Evolutionary conservation across 164 flowering plant species (phyloP).

Genomic region (Sedum album): DNA sequence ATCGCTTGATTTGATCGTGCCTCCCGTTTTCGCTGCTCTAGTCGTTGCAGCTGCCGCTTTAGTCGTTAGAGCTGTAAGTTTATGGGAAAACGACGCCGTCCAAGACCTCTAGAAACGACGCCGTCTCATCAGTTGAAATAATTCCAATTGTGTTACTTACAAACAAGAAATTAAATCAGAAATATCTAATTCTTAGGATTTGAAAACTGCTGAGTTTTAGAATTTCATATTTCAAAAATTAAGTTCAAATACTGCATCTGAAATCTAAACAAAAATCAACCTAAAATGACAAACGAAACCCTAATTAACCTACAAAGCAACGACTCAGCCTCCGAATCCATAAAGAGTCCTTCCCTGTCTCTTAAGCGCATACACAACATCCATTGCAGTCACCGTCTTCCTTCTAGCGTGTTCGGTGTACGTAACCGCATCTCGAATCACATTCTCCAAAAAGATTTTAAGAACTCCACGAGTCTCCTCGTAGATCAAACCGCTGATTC

Average conservation of each 20-base stretch:
- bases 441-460: slow-evolving; percentile 7
- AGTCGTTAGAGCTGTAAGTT: slow-evolving; percentile 42
- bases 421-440: slow-evolving; percentile 6
- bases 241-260: too few relatives aligned
- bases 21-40: slow-evolving; percentile 58
- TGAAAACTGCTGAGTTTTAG: not conserved
- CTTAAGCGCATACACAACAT: slow-evolving; percentile 10
- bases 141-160: too few relatives aligned
- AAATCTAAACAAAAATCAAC: too few relatives aligned
- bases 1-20: slow-evolving; percentile 41
- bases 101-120: not conserved
- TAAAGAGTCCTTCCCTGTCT: slow-evolving; percentile 11
- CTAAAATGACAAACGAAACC: not conserved
- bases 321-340: slow-evolving; percentile 10
- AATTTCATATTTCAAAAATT: not conserved
- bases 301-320: not conserved
- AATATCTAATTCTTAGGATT: too few relatives aligned
- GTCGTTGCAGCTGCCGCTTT: slow-evolving; percentile 55
- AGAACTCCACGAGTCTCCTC: slow-evolving; percentile 9
- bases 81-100: slow-evolving; percentile 33
- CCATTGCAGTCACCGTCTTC: slow-evolving; percentile 12
- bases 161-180: too few relatives aligned
- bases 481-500: slow-evolving; percentile 10
- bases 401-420: slow-evolving; percentile 10
- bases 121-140: too few relatives aligned